Evolutionary conservation across 2,329 filamentous ascomycete species (phyloP).

Genomic region (Ambrosiella cleistominuta): DNA sequence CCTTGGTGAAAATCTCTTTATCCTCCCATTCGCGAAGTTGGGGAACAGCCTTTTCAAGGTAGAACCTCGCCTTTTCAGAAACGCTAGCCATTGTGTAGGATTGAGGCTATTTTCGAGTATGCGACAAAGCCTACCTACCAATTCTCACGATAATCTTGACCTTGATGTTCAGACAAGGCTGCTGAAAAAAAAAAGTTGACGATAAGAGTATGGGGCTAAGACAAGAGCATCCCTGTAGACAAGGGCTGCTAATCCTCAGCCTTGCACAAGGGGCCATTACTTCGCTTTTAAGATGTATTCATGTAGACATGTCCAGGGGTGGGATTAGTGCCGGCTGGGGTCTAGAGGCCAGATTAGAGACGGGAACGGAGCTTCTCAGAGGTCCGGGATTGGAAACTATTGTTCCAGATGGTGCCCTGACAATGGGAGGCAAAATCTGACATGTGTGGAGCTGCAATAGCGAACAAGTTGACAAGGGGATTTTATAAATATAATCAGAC

Average conservation of each 20-base stretch:
- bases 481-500: too few species aligned
- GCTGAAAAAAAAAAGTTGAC: conserved; percentile 11
- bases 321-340: background rate
- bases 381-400: too few species aligned
- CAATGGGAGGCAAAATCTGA: too few species aligned
- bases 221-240: background rate
- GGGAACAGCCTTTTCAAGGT: conserved; percentile 77
- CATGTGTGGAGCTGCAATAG: too few species aligned
- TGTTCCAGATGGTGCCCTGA: too few species aligned
- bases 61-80: conserved; percentile 88
- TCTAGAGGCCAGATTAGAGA: background rate
- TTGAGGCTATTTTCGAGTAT: background rate
- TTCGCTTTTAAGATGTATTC: background rate
- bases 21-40: conserved; percentile 84
- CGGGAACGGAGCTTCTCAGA: background rate
- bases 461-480: too few species aligned
- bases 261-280: conserved; percentile 7
- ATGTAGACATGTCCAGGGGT: background rate
- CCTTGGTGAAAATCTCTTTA: conserved; percentile 77
- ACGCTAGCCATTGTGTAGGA: conserved; percentile 53
- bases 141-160: too few species aligned
- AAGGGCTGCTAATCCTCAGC: conserved; percentile 7
- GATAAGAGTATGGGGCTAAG: conserved; percentile 11
- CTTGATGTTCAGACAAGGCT: conserved; percentile 11
- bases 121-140: too few species aligned